These are phyloP conservation scores for Dothistroma septosporum DNA, from an alignment of 2,329 filamentous ascomycete species.

Conservation along the genomic window DNA sequence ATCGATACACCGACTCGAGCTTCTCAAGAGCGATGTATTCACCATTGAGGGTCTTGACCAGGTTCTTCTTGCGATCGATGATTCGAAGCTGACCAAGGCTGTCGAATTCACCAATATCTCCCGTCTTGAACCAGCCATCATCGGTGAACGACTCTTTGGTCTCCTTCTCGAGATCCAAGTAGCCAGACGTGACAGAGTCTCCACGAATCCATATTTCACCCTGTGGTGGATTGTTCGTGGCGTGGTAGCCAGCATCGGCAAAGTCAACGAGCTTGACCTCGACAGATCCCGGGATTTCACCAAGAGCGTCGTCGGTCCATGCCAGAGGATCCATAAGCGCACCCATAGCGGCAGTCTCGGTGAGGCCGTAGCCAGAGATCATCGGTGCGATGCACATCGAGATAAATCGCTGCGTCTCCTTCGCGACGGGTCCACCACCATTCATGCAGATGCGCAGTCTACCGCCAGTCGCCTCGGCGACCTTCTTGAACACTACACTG, in stretches of 20 bases:
- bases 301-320: slow-evolving; percentile 73
- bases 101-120: slow-evolving; percentile 90
- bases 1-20: slow-evolving; percentile 86
- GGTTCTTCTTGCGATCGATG: slow-evolving; percentile 96
- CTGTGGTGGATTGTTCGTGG: slow-evolving; percentile 71
- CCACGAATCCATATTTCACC: slow-evolving; percentile 92
- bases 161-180: slow-evolving; percentile 83
- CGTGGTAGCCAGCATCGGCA: slow-evolving; percentile 78
- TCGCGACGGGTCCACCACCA: slow-evolving; percentile 84
- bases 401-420: slow-evolving; percentile 83
- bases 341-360: slow-evolving; percentile 75
- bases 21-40: slow-evolving; percentile 97
- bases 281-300: slow-evolving; percentile 69
- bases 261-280: slow-evolving; percentile 92
- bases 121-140: slow-evolving; percentile 96
- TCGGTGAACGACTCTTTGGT: slow-evolving; percentile 69
- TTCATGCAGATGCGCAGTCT: slow-evolving; percentile 87
- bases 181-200: slow-evolving; percentile 66
- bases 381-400: slow-evolving; percentile 91
- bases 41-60: slow-evolving; percentile 91
- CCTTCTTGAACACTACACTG: slow-evolving; percentile 81
- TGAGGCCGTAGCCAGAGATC: slow-evolving; percentile 90
- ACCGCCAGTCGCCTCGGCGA: slow-evolving; percentile 86
- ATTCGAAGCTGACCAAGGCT: slow-evolving; percentile 73
- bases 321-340: slow-evolving; percentile 78